Evolutionary conservation across 768 basidiomycete genomes (phyloP).

Genomic region (Boletus edulis): DNA sequence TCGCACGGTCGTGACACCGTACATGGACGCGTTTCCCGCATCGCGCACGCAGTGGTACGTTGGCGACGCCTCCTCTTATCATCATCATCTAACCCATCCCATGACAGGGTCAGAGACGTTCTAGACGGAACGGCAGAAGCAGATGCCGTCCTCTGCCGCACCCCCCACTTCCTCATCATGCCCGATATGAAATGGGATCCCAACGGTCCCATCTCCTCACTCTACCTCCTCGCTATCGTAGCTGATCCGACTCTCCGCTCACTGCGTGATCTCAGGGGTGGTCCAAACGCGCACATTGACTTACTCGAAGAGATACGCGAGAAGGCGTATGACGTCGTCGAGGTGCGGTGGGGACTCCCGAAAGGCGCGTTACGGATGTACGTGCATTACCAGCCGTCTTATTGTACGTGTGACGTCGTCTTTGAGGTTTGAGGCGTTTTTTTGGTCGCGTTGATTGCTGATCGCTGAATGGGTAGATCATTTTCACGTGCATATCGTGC

Average conservation of each 20-base stretch:
- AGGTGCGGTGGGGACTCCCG: slow-evolving; percentile 64
- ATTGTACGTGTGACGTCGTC: slow-evolving; percentile 55
- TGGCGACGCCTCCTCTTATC: no score
- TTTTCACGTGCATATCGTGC: slow-evolving; percentile 92
- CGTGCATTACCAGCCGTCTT: slow-evolving; percentile 94
- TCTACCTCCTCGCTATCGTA: slow-evolving; percentile 85
- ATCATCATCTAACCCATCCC: background rate
- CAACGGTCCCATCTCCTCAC: slow-evolving; percentile 52
- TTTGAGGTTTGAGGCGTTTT: no score
- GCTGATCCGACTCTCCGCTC: slow-evolving; percentile 61
- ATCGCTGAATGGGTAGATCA: slow-evolving; percentile 55
- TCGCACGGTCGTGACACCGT: slow-evolving; percentile 65
- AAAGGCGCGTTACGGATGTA: slow-evolving; percentile 70
- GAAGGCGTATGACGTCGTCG: slow-evolving; percentile 51
- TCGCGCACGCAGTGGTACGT: slow-evolving; percentile 78
- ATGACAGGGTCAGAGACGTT: slow-evolving; percentile 79
- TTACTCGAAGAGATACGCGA: slow-evolving; percentile 65
- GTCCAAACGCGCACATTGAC: slow-evolving; percentile 50
- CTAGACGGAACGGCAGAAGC: slow-evolving; percentile 74
- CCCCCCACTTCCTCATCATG: slow-evolving; percentile 68
- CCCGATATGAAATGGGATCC: slow-evolving; percentile 99
- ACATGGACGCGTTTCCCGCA: slow-evolving; percentile 71
- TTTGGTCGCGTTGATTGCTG: background rate
- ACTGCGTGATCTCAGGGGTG: slow-evolving; percentile 65
- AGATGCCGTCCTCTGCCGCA: slow-evolving; percentile 66